Conservation (phyloP, 345 rosid genomes). For the Euclidium syriacum region DNA sequence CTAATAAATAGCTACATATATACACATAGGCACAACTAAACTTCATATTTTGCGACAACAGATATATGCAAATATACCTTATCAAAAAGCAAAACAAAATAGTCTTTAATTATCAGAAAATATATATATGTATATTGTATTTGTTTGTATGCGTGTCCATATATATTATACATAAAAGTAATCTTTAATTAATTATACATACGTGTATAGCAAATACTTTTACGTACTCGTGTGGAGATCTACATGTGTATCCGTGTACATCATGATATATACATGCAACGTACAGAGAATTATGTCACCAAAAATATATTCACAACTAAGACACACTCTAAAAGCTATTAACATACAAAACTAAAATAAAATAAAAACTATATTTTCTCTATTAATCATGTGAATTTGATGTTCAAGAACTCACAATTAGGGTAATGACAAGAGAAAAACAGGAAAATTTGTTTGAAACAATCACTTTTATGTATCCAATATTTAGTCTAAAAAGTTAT, state of each 20-base stretch:
- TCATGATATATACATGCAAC: constrained; percentile 17
- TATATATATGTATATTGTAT: background rate
- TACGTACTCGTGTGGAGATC: background rate
- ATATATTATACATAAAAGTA: background rate
- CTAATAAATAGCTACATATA: background rate
- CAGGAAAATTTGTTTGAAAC: background rate
- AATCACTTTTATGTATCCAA: constrained; percentile 16
- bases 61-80: too few species aligned
- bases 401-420: background rate
- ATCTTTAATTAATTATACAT: background rate
- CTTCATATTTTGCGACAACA: too few species aligned
- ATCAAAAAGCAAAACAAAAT: too few species aligned
- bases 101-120: too few species aligned
- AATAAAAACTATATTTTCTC: background rate
- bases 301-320: background rate
- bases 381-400: background rate
- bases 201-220: background rate
- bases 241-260: background rate
- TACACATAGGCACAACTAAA: too few species aligned
- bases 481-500: constrained; percentile 5
- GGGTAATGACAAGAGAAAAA: background rate
- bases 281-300: background rate
- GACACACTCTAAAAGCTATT: background rate
- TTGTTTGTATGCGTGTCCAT: background rate
- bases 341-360: background rate